Base-by-base conservation (phyloP, 2,329 filamentous ascomycete species). In the Drechslerella dactyloides region DNA sequence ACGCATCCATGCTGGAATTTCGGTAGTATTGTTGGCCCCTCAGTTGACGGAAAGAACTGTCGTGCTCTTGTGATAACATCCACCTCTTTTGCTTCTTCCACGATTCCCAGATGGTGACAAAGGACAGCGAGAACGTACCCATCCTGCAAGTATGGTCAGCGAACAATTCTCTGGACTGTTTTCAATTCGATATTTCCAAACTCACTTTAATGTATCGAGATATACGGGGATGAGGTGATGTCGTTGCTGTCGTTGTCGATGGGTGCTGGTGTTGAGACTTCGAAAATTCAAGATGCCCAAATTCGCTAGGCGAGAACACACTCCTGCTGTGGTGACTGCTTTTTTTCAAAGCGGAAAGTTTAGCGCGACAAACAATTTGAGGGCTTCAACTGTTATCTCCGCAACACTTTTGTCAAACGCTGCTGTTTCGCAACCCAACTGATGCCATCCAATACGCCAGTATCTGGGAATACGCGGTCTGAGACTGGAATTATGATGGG, bases 81-180 rank as follows among this genome's bases (percentile, higher is more conserved):
- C 53, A 59, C 50, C 48, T 44, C 30, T 57, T 54, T 21, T n/a
- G n/a, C 17, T 51, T 55, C 42, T 42, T 17, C n/a, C n/a, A 51
- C 48, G 23, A 42, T 11, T 5, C 33, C 40, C 48, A 55, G 21
- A 19, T 51, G 15, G 11, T 23, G 40, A 64, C 44, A 73, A 68
- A 64, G 66, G 74, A 74, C 74, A 48, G 44, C 70, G n/a, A 15
- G 15, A 79, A 84, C 85, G 86, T 84, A 87, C 85, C 85, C 85
- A 87, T 87, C 85, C 87, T 78, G 74, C 77, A 73, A 73, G 69
- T 74, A 77, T 69, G 79, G 79, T 80, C 76, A 65, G 68, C 66
- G 65, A 74, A 64, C 69, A 73, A 57, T 77, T 52, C 63, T 58
- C 59, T 69, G 74, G 76, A 21, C 61, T 57, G 17, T 35, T 63